Conservation (phyloP, 208 protist genomes). For the Tritrichomonas musculus region DNA sequence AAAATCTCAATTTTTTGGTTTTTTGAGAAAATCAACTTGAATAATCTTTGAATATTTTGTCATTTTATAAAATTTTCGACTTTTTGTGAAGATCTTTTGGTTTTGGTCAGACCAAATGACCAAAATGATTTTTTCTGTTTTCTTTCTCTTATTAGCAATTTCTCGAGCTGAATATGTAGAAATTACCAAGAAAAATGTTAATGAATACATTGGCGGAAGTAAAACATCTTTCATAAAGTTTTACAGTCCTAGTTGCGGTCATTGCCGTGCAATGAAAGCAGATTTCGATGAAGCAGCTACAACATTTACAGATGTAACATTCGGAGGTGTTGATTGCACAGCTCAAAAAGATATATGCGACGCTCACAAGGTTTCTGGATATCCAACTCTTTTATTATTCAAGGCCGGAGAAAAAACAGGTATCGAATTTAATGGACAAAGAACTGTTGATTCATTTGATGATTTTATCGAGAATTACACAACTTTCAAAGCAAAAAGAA, state of each 20-base stretch:
- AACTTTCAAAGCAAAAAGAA: not conserved
- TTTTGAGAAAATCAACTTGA: too few species aligned
- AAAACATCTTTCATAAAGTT: not conserved
- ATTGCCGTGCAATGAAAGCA: not conserved
- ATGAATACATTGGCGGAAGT: not conserved
- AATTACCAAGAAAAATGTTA: not conserved
- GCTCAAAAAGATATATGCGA: not conserved
- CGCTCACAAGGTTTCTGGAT: not conserved
- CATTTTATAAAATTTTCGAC: too few species aligned
- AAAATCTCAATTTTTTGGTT: too few species aligned
- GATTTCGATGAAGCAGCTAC: not conserved
- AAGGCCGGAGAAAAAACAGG: not conserved
- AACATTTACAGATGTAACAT: not conserved
- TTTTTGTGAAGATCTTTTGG: too few species aligned
- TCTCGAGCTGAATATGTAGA: not conserved
- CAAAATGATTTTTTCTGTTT: too few species aligned
- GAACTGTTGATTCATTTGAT: not conserved
- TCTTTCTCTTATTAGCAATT: too few species aligned
- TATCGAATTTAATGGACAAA: not conserved
- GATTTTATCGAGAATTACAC: not conserved
- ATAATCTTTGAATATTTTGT: too few species aligned
- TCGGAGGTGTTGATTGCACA: not conserved
- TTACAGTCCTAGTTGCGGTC: not conserved
- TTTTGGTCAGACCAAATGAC: too few species aligned
- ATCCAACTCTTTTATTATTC: not conserved